Evolutionary conservation across 1,284 basidiomycete genomes (phyloP), one percentile per base, ranked within the genome.

Genomic region (Trichosporon faecale): DNA sequence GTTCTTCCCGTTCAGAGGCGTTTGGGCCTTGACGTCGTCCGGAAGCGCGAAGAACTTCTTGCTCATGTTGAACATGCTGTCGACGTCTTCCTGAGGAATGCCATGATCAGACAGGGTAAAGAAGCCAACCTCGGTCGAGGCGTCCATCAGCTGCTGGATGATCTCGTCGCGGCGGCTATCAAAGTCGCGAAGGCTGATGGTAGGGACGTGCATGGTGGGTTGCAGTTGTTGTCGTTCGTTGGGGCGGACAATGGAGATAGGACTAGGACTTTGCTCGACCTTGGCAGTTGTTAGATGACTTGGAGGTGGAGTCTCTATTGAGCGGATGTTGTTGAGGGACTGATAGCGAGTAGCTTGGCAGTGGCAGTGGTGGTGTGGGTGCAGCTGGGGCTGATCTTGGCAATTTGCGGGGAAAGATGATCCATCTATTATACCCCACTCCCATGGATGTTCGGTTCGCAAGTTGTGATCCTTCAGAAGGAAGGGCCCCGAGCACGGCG

Each of bases 141-240:
- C 77, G 18, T 74, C 66, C 72, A 79, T 78, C 31, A 79, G 69
- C 70, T 79, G 64, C 6, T 68, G 29, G 60, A 67, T 75, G 68
- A 79, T 78, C 55, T 77, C 76, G 16, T 60, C 66, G 6, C 76
- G 74, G 55, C 77, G 74, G 40, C 63, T 52, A 23, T 76, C 75
- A 73, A 78, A 79, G 72, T 79, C 76, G 64, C 75, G 76, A 25
- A 78, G 70, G n/a, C 73, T 75, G 67, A 78, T 78, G 11, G 74
- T 73, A 3, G 76, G 77, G 25, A 78, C 68, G 27, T 74, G 44
- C 76, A 75, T 75, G 27, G 11, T 37, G 5, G 12, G 12, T 2
- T 2, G 2, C 9, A 44, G 49, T 6, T 66, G 27, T 27, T 18
- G 23, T 57, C 21, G 11, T 16, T 25, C 23, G 49, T 60, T 60